Percentiles rank a stretch among this genome's conserved stretches.
Conservation (phyloP, 345 rosid species). For the Eucalyptus pauciflora region DNA sequence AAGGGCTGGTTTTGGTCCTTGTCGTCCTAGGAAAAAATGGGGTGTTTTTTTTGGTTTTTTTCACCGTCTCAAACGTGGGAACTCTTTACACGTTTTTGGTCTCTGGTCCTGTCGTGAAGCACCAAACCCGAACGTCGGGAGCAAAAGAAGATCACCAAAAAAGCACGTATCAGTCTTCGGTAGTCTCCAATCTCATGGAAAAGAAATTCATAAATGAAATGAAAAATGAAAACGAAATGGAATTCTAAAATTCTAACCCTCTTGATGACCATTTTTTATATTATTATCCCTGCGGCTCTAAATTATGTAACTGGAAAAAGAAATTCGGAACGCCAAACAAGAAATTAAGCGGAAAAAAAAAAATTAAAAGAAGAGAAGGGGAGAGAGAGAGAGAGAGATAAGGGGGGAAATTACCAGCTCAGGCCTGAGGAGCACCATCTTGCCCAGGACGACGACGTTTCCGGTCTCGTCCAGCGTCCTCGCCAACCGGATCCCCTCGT, state of each 20-base stretch:
- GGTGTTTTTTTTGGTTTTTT: not conserved
- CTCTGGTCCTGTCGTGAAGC: constrained; percentile 40
- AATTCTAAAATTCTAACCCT: not conserved
- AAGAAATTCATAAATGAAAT: not conserved
- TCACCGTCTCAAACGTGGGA: constrained; percentile 22
- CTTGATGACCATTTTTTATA: not conserved
- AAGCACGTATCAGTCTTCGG: constrained; percentile 47
- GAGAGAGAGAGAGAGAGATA: not conserved
- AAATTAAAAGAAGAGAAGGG: no score
- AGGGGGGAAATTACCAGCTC: constrained; percentile 43
- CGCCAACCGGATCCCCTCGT: constrained; percentile 36
- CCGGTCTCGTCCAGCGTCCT: constrained; percentile 75
- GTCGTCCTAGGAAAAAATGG: not conserved
- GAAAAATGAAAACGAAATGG: not conserved
- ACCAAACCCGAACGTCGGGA: constrained; percentile 1
- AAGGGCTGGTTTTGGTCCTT: not conserved
- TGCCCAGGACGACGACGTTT: constrained; percentile 58
- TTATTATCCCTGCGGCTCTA: not conserved
- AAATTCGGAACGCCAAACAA: not conserved
- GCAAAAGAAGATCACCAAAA: constrained; percentile 20
- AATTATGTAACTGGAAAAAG: not conserved
- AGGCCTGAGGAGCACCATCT: constrained; percentile 55
- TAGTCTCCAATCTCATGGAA: not conserved
- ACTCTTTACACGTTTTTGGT: constrained; percentile 1
- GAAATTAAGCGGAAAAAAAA: no score